phyloP scores from a whole-genome alignment of 257 asterid genomes.

The Solanum appendiculatum region DNA sequence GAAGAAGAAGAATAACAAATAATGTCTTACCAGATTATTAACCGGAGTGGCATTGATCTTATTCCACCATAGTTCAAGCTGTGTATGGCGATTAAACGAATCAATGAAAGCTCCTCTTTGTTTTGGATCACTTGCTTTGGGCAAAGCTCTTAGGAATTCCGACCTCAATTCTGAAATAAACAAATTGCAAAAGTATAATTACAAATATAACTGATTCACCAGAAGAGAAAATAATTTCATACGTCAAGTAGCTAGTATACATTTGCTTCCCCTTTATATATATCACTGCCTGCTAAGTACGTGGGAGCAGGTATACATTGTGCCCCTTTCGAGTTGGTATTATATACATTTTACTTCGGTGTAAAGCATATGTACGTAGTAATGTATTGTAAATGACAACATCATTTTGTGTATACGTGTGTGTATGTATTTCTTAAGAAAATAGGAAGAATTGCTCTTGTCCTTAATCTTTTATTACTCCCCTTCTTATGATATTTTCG shows the following conservation, averaged over 20 bases:
- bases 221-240: background rate
- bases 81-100: background rate
- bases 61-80: background rate
- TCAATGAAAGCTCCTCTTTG: background rate
- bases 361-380: background rate
- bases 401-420: background rate
- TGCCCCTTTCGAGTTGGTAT: no score
- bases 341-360: background rate
- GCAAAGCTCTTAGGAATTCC: background rate
- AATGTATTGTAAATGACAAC: background rate
- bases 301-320: no score
- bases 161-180: background rate
- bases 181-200: background rate
- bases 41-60: background rate
- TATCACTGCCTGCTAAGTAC: no score
- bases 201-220: background rate
- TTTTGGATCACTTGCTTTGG: background rate
- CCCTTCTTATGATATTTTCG: background rate
- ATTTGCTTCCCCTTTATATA: no score
- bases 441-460: background rate
- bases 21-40: background rate
- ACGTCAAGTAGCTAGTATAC: no score
- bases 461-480: background rate
- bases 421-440: background rate
- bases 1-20: background rate